Conservation (phyloP, 2,329 filamentous ascomycete species). For the Daldinia sp. region DNA sequence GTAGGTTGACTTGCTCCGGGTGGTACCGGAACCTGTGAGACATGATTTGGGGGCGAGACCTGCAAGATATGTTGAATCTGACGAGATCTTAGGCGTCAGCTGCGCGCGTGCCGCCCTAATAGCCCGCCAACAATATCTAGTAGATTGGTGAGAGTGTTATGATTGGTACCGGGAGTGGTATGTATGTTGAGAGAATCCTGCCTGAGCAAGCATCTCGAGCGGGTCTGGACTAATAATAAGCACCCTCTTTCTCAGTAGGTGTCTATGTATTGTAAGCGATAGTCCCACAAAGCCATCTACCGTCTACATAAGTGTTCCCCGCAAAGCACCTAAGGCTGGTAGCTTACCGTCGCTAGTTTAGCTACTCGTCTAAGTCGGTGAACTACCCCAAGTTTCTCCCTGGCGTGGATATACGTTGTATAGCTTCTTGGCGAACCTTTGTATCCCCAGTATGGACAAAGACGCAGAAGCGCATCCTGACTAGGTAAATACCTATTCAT, state of each 20-base stretch:
- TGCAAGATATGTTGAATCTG: background rate
- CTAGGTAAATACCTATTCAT: too few species aligned
- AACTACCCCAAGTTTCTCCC: background rate
- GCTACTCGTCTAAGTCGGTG: background rate
- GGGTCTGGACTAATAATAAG: background rate
- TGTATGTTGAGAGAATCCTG: background rate
- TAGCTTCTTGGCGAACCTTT: background rate
- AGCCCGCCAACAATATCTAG: background rate
- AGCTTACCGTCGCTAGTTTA: background rate
- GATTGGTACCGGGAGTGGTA: background rate
- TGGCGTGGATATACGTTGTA: background rate
- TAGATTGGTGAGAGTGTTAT: background rate
- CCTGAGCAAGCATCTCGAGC: background rate
- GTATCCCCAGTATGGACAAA: background rate
- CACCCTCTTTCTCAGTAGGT: background rate
- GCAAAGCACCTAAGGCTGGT: background rate
- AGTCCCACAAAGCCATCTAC: background rate
- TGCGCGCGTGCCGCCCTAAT: background rate
- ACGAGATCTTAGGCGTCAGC: background rate
- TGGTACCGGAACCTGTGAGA: background rate
- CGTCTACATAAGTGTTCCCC: background rate
- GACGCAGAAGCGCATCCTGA: too few species aligned
- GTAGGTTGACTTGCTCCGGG: background rate
- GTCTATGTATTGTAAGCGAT: background rate
- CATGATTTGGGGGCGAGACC: background rate